Conservation (phyloP, 441 rosid genomes). For the Eruca vesicaria region DNA sequence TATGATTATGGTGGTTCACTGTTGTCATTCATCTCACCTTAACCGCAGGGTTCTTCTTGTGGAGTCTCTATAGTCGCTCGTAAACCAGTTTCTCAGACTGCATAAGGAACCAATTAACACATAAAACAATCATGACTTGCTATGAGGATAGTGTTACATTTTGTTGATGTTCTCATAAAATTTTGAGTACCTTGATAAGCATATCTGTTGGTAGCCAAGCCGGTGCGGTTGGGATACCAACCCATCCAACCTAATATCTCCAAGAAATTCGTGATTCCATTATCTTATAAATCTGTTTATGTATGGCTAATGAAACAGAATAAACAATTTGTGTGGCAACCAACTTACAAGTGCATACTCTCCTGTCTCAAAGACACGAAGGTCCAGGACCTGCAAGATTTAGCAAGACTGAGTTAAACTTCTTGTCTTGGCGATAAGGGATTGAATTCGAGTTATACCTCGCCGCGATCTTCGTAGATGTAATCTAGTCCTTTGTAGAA, state of each 20-base stretch:
- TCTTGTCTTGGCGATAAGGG: neutral
- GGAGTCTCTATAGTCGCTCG: conserved; percentile 53
- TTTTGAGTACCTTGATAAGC: conserved; percentile 68
- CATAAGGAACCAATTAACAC: conserved; percentile 14
- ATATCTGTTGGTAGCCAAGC: conserved; percentile 95
- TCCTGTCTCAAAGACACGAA: conserved; percentile 83
- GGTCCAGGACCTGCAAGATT: conserved; percentile 59
- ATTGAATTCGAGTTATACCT: conserved; percentile 44
- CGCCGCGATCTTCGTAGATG: conserved; percentile 91
- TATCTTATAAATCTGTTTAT: neutral
- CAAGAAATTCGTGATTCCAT: neutral
- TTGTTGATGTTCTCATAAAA: neutral
- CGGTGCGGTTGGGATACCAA: conserved; percentile 91
- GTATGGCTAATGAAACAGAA: neutral
- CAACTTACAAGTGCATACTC: conserved; percentile 87
- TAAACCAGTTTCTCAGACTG: conserved; percentile 82
- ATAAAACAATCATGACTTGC: conserved; percentile 1
- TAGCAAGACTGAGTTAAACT: conserved; percentile 3
- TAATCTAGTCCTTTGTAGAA: conserved; percentile 91
- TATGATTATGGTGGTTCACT: neutral
- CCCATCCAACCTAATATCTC: conserved; percentile 72
- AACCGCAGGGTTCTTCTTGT: neutral
- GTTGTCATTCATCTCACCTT: conserved; percentile 5
- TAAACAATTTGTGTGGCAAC: neutral
- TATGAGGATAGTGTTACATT: neutral